Base-by-base conservation (phyloP, 352 stramenopile species). In the Globisporangium mamillatum region DNA sequence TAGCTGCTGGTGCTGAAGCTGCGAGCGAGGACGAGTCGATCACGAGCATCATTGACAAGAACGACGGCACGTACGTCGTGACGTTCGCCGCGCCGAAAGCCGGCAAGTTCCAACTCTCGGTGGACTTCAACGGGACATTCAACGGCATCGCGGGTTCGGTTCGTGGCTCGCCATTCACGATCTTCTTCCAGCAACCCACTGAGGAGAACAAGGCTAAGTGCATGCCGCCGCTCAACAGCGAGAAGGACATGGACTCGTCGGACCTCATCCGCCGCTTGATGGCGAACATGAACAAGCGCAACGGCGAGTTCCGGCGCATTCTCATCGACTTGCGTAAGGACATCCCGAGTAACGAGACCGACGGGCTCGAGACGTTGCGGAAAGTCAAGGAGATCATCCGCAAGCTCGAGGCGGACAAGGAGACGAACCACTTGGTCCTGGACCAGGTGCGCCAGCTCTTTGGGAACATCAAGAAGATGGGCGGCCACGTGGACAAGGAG, bases 51-150 rank as follows among this genome's bases (percentile, higher is more conserved):
- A 32, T 78, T 27, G 96, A 99, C 74, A 94, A 97, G 59, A 84
- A 94, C 38, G 92, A 99, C 73, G 97, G 97, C 44, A 98, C 90
- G 4, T 99, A 99, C 64, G 75, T 95, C 34, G 95, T 99, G 3
- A 91, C 91, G 10, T 98, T 97, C 69, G 90, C 79, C 2, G 84
- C 93, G 27, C 81, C 91, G 6, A 69, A 75, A 22, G 69, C 89
- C 20, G 97, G 95, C 10, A 83, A 84, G 38, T 98, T 98, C 67
- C 74, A 84, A 24, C 75, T 99, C 38, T 82, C 85, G 5, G 87
- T 99, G 12, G 80, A 92, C 9, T 99, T 99, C 64, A 78, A 86
- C 14, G 97, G 96, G 0, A 98, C 94, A 0, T 99, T 99, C 63
- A 80, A 85, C 69, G 97, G 97, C 12, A 75, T 96, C n/a, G 84